Conservation (phyloP, 805 yeast genomes). For the Starmerella powellii region DNA sequence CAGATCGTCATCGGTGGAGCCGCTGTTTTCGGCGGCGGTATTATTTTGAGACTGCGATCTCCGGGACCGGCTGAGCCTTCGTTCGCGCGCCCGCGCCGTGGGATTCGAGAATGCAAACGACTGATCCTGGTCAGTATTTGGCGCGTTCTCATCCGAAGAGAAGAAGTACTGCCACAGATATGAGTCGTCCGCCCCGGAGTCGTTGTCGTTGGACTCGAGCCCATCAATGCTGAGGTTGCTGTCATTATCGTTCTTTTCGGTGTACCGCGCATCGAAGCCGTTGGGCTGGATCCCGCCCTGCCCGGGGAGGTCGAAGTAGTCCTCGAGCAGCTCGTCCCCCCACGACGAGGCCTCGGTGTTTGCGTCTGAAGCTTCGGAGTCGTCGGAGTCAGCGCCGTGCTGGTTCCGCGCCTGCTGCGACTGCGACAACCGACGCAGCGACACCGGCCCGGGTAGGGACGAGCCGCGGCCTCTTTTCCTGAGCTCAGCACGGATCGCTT, state of each 20-base stretch:
- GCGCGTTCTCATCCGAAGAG: constrained; percentile 32
- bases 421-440: constrained; percentile 14
- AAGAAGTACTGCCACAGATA: constrained; percentile 68
- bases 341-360: constrained; percentile 19
- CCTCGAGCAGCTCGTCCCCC: constrained; percentile 24
- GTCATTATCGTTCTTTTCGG: constrained; percentile 6
- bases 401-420: constrained; percentile 7
- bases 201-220: constrained; percentile 5
- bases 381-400: constrained; percentile 4
- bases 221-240: constrained; percentile 1
- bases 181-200: constrained; percentile 41
- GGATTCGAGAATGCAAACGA: background rate
- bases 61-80: constrained; percentile 4
- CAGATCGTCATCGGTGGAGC: constrained; percentile 12
- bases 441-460: constrained; percentile 13
- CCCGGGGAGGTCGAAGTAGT: constrained; percentile 14
- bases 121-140: constrained; percentile 24
- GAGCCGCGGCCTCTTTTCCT: background rate
- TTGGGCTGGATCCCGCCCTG: constrained; percentile 22
- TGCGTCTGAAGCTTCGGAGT: constrained; percentile 19
- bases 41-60: background rate
- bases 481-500: constrained; percentile 28
- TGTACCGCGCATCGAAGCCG: too few species aligned
- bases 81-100: constrained; percentile 4
- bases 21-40: background rate